A percentile compares a stretch with the other conserved stretches of the same genome.
Conservation (phyloP, 2,329 filamentous ascomycete genomes). For the Apiospora phragmitis region DNA sequence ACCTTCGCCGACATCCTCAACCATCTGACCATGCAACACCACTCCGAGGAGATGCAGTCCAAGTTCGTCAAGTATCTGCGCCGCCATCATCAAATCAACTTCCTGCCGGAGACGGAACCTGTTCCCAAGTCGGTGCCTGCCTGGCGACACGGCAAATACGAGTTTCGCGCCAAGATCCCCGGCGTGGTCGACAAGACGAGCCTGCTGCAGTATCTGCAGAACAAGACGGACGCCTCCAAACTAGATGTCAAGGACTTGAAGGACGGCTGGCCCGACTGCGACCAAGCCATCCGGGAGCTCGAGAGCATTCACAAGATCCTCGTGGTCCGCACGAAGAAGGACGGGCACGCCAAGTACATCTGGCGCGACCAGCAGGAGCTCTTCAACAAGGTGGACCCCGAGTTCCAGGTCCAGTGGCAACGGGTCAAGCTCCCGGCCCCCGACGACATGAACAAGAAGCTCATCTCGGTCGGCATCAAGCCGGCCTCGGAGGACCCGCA, state of each 20-base stretch:
- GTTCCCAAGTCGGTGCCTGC: conserved; percentile 61
- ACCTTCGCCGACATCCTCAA: conserved; percentile 75
- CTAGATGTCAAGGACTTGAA: conserved; percentile 88
- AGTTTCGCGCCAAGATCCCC: conserved; percentile 77
- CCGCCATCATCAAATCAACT: conserved; percentile 60
- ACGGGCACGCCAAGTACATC: conserved; percentile 80
- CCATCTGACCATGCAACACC: conserved; percentile 72
- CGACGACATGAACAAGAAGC: conserved; percentile 71
- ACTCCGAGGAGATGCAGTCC: conserved; percentile 61
- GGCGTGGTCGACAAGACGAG: conserved; percentile 77
- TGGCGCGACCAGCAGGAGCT: conserved; percentile 87
- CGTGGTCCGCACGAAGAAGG: conserved; percentile 89
- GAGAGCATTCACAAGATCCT: conserved; percentile 79
- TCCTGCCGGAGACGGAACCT: conserved; percentile 56
- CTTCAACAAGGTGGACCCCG: conserved; percentile 72
- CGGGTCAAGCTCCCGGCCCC: conserved; percentile 74
- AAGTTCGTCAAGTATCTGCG: conserved; percentile 69
- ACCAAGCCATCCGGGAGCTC: conserved; percentile 74
- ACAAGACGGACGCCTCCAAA: conserved; percentile 76
- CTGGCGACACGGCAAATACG: conserved; percentile 71
- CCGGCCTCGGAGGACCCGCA: conserved; percentile 80
- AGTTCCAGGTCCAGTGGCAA: conserved; percentile 84
- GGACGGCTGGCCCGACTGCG: conserved; percentile 90
- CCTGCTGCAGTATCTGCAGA: conserved; percentile 78
- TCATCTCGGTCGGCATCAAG: conserved; percentile 77